These are phyloP conservation scores for Colletotrichum lini DNA, from an alignment of 2,329 filamentous ascomycete genomes.

Conservation along the genomic window DNA sequence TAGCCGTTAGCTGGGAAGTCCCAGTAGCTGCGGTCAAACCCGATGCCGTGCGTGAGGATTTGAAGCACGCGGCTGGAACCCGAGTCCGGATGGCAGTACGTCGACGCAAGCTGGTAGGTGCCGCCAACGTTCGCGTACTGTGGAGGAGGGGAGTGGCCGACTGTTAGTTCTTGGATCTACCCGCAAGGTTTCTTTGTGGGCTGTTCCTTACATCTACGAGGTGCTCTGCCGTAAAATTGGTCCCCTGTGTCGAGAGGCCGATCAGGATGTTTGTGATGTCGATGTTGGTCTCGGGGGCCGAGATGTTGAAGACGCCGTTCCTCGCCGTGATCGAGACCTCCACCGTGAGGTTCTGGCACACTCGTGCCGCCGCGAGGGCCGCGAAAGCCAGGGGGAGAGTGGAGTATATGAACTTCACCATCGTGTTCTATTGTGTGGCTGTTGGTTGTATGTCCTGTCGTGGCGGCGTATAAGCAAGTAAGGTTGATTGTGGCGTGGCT, in stretches of 20 bases:
- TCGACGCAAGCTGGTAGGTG: slow-evolving; percentile 70
- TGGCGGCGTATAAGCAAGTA: not conserved
- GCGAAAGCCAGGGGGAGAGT: slow-evolving; percentile 46
- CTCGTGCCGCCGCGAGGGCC: slow-evolving; percentile 51
- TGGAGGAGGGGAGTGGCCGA: not conserved
- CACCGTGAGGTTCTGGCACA: slow-evolving; percentile 67
- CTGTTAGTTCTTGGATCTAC: not conserved
- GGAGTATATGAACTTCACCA: slow-evolving; percentile 44
- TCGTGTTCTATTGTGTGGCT: slow-evolving; percentile 25
- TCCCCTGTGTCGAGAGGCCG: slow-evolving; percentile 62
- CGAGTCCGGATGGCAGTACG: slow-evolving; percentile 71
- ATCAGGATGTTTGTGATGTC: slow-evolving; percentile 71
- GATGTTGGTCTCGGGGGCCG: slow-evolving; percentile 65
- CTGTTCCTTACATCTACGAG: slow-evolving; percentile 58
- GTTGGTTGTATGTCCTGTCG: not conserved
- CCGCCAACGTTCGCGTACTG: slow-evolving; percentile 66
- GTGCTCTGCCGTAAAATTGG: slow-evolving; percentile 62
- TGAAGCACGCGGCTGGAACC: slow-evolving; percentile 56
- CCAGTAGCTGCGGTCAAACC: slow-evolving; percentile 69
- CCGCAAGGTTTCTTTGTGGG: too few relatives aligned
- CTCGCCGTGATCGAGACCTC: slow-evolving; percentile 68
- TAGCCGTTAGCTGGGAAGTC: slow-evolving; percentile 69
- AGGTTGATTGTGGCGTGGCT: not conserved
- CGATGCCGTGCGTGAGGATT: slow-evolving; percentile 59
- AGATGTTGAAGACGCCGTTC: slow-evolving; percentile 67